phyloP scores from a whole-genome alignment of 208 protist genomes.

The Endotrypanum monterogeii region DNA sequence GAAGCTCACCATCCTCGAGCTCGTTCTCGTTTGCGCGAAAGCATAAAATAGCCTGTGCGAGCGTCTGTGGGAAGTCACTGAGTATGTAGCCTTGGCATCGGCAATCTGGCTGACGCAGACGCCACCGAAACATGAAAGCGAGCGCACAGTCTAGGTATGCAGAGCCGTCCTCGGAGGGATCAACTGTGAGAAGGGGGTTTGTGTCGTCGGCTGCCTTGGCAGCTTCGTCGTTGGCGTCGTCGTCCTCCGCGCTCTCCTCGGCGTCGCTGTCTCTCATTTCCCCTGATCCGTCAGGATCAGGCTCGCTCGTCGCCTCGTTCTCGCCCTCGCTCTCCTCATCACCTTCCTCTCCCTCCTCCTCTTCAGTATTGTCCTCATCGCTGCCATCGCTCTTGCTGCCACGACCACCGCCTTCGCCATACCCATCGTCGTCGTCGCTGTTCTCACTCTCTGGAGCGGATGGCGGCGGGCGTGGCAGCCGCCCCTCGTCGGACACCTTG shows the following conservation, averaged over 20 bases:
- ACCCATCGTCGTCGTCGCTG: slow-evolving; percentile 30
- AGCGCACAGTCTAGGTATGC: slow-evolving; percentile 77
- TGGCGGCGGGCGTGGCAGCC: slow-evolving; percentile 40
- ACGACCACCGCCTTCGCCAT: neutral
- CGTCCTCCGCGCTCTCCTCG: slow-evolving; percentile 27
- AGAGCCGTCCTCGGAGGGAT: slow-evolving; percentile 19
- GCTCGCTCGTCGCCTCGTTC: slow-evolving; percentile 24
- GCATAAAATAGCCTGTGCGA: slow-evolving; percentile 81
- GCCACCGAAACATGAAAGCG: slow-evolving; percentile 84
- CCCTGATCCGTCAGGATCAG: neutral
- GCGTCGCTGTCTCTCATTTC: neutral
- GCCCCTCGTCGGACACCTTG: slow-evolving; percentile 43
- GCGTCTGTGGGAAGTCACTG: slow-evolving; percentile 79
- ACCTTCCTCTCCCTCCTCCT: slow-evolving; percentile 12
- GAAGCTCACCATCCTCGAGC: slow-evolving; percentile 31
- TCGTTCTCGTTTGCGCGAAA: slow-evolving; percentile 57
- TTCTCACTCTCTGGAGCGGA: slow-evolving; percentile 46
- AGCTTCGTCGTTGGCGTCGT: slow-evolving; percentile 13
- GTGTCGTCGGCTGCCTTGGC: neutral
- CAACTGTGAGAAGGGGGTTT: neutral
- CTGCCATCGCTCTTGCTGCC: slow-evolving; percentile 4
- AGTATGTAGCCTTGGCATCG: slow-evolving; percentile 92
- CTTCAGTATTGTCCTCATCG: slow-evolving; percentile 21
- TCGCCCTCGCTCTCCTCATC: slow-evolving; percentile 2
- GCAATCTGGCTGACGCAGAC: slow-evolving; percentile 80